Base-by-base conservation (phyloP, 257 asterid genomes). In the Petunia secreta region DNA sequence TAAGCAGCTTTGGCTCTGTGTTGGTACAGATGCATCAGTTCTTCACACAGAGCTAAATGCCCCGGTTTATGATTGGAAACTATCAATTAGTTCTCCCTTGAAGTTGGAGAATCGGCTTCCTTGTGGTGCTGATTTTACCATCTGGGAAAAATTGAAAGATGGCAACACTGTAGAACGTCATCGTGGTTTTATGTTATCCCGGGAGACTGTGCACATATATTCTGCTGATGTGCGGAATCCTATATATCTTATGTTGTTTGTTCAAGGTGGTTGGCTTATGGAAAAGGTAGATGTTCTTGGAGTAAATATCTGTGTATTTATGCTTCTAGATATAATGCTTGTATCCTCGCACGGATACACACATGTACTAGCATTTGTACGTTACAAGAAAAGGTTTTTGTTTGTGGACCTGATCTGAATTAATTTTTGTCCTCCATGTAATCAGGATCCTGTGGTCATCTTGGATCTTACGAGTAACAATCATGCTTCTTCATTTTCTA, bases 21-120 rank as follows among this genome's bases (percentile, higher is more conserved):
- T 96, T 64, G 93, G 93, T 81, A 89, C 92, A 38, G 99, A 96
- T 87, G 97, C 99, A 58, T 91, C 99, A 44, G 92, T 92, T 90
- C 98, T 92, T 80, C 97, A 91, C 62, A 89, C 98, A 75, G 98
- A 94, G 84, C 96, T 93, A 75, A 96, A 89, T 83, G 77, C 85
- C 73, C 98, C 99, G 44, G 96, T 94, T 78, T 92, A 90, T 89
- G 99, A 96, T 87, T 96, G 99, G 99, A 93, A 86, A 86, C 87
- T 96, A 88, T 96, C 99, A 34, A 87, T 91, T 78, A 91, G 90
- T 83, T 91, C 99, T 81, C 97, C 98, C 10, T 80, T 96, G 89
- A 94, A 91, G 90, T 81, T 96, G 85, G 99, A 96, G 88, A 96
- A 96, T 82, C 90, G 97, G 85, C 97, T 96, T 84, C 99, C 99